Evolutionary conservation across 2,329 filamentous ascomycete genomes (phyloP).

Genomic region (Fusarium sp.): DNA sequence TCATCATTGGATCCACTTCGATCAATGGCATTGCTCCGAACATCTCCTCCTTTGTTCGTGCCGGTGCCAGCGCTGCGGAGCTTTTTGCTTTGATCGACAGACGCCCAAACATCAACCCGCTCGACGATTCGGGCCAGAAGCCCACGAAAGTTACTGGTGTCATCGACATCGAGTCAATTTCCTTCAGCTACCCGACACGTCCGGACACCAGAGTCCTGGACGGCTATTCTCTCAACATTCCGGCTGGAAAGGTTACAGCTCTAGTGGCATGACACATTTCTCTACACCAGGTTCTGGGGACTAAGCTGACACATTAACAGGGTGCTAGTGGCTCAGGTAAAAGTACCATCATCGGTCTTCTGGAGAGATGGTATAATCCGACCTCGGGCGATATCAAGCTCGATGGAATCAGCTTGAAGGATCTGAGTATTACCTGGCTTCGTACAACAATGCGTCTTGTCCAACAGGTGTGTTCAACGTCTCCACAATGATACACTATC

Average conservation of each 20-base stretch:
- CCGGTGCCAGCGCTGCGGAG: constrained; percentile 45
- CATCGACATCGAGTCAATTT: constrained; percentile 52
- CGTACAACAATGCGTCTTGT: constrained; percentile 50
- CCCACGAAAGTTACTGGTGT: constrained; percentile 40
- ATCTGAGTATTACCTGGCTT: constrained; percentile 51
- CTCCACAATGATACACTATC: too few relatives aligned
- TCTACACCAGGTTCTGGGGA: not conserved
- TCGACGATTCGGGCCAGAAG: constrained; percentile 44
- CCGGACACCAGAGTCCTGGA: constrained; percentile 54
- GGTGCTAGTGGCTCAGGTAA: constrained; percentile 49
- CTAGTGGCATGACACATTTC: constrained; percentile 45
- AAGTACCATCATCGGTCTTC: constrained; percentile 51
- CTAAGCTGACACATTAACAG: not conserved
- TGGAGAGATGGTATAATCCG: constrained; percentile 52
- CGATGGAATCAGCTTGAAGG: constrained; percentile 44
- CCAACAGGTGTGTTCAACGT: constrained; percentile 21
- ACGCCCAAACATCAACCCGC: constrained; percentile 48
- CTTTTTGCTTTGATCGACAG: constrained; percentile 47
- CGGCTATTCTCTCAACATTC: constrained; percentile 53
- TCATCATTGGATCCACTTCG: constrained; percentile 50
- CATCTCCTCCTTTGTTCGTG: constrained; percentile 48
- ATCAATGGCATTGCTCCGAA: constrained; percentile 45
- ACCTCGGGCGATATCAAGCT: constrained; percentile 46
- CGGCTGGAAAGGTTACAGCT: constrained; percentile 56
- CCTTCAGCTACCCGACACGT: constrained; percentile 56